Conservation (phyloP, 2,329 filamentous ascomycete species). For the Claviceps sp. region DNA sequence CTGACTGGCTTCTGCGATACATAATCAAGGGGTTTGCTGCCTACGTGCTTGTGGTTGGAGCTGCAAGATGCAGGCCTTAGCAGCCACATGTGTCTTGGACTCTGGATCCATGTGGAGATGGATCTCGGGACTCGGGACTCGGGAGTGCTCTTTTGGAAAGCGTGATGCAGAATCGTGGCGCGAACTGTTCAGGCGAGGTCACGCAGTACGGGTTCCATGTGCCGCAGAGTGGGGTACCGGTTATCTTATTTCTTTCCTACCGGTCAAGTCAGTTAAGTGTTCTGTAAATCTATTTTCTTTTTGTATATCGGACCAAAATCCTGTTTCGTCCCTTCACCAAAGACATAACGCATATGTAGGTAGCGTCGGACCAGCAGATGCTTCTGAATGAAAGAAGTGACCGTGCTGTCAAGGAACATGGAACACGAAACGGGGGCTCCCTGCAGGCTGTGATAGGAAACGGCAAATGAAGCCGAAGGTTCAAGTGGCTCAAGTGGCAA, state of each 20-base stretch:
- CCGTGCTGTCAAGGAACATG: no score
- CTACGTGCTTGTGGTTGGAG: neutral
- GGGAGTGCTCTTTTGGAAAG: neutral
- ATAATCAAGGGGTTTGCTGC: neutral
- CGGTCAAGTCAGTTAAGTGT: no score
- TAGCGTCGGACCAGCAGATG: no score
- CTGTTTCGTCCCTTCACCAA: no score
- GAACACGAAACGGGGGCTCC: no score
- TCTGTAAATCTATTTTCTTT: no score
- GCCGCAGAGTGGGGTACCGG: neutral
- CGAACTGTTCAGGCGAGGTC: neutral
- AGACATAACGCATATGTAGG: no score
- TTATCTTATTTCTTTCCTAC: neutral
- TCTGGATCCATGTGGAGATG: neutral
- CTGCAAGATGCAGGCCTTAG: neutral
- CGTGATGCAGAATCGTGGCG: neutral
- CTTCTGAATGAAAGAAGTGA: no score
- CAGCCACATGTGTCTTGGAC: neutral
- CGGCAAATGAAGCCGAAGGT: neutral
- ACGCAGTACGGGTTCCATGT: neutral
- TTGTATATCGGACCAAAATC: no score
- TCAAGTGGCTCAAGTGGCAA: neutral
- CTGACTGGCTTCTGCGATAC: neutral
- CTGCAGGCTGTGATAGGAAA: neutral
- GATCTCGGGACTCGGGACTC: neutral